phyloP scores from a whole-genome alignment of 108 stramenopile genomes.

The Nannochloropsis gaditana region DNA sequence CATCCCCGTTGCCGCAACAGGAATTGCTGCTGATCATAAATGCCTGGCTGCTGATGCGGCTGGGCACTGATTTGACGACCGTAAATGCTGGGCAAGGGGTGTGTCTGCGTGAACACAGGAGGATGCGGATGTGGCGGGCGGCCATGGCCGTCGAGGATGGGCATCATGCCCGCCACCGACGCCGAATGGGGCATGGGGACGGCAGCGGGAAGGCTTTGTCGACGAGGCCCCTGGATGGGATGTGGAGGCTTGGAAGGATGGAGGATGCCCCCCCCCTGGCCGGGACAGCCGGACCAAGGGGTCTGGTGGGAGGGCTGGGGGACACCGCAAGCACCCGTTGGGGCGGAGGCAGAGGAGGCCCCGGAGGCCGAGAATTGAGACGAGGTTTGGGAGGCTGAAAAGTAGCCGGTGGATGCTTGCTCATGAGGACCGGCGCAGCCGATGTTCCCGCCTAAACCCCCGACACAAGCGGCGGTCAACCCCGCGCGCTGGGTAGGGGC shows the following conservation, averaged over 20 bases:
- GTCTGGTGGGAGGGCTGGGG: too few relatives aligned
- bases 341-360: neutral
- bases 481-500: slow-evolving; percentile 13
- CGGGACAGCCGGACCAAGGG: too few relatives aligned
- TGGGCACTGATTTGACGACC: neutral
- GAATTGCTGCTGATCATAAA: neutral
- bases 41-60: neutral
- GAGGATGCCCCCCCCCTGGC: too few relatives aligned
- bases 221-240: too few relatives aligned
- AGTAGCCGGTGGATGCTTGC: neutral
- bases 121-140: neutral
- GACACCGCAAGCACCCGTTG: too few relatives aligned
- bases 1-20: neutral
- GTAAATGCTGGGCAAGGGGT: slow-evolving; percentile 4
- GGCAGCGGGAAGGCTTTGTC: too few relatives aligned
- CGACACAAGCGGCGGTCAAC: neutral
- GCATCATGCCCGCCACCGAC: neutral
- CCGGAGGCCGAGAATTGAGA: slow-evolving; percentile 2
- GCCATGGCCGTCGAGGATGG: neutral
- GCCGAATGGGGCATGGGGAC: too few relatives aligned
- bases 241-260: too few relatives aligned
- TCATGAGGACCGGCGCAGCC: neutral
- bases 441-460: neutral
- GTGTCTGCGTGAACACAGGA: neutral
- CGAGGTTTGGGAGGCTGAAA: neutral